Evolutionary conservation across 306 rosid genomes (phyloP), one percentile per base, ranked within the genome.

Genomic region (Dryas alaskensis): DNA sequence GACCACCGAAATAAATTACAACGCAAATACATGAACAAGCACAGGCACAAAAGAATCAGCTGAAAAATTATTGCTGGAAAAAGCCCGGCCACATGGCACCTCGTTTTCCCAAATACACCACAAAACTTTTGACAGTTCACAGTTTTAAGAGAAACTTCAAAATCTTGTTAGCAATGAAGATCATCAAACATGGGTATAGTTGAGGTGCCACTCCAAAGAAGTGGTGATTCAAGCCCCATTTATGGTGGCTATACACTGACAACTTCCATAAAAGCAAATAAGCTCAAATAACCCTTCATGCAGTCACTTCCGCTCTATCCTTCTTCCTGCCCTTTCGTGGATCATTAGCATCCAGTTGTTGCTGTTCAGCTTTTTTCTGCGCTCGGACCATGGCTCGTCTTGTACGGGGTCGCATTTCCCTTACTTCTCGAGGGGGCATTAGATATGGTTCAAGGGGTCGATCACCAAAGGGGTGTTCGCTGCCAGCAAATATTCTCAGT

Each of bases 301-400:
- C 81, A 51, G 72, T 78, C 79, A 82, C 90, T 78, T 83, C 80
- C 3, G 78, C 73, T 44, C 74, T 70, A 44, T 78, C 81, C 81
- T 53, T 80, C 79, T 78, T 89, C 80, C 79, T 84, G 69, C 86
- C 84, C 78, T 78, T 86, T 61, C 54, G 87, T 13, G 78, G 39
- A 50, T 74, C 86, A 64, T 74, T 81, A 40, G 70, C 44, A 12
- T 58, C 80, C 71, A 77, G 81, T 66, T 85, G 81, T 61, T 88
- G 90, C 80, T 58, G 87, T 78, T 89, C 97, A 31, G 79, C 97
- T 85, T 91, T 93, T 69, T 88, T 91, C 78, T 88, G 92, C 39
- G 95, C 96, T 81, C 98, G 86, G 76, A 94, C 53, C 90, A 94
- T 69, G 67, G 98, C 98, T 65, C 98, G 91, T 73, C 97, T 89